Evolutionary conservation across 306 rosid genomes (phyloP), one percentile per base, ranked within the genome.

Genomic region (Vigna nakashimae): DNA sequence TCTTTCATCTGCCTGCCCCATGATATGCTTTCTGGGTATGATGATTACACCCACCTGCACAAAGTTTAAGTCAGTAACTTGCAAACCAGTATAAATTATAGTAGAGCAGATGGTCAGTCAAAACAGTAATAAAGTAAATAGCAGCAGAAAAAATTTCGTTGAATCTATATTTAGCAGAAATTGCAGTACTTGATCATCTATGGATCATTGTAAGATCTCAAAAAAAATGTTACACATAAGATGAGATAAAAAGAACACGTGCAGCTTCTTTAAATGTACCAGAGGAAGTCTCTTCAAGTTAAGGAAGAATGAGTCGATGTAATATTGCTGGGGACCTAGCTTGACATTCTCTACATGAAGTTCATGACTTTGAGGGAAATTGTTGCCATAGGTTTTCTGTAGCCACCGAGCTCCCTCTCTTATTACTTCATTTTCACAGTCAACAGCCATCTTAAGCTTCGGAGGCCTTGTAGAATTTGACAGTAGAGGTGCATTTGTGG

Each of bases 11-110:
- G 91, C 98, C 87, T 92, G 88, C 67, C 99, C 99, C 97, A 95
- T 87, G 69, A 95, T 91, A 82, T 95, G 90, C 78, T 90, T 91
- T 75, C 99, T 87, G 4, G 99, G 99, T 77, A 91, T 90, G 71
- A 95, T 91, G 64, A 95, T 89, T 60, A 95, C 99, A 69, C 99
- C 99, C 73, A 95, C 99, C 99, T 95, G 87, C 88, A 85, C 76
- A 86, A 71, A 79, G 34, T 58, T 69, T 36, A 71, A 76, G 51
- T 59, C 53, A 58, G 63, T 72, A 69, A 66, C 17, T 71, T 76
- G 67, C 64, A 4, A 77, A 16, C 15, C 10, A 59, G 6, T 32
- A 65, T 26, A 26, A 26, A 26, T 26, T 26, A 26, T 0, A 26
- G 28, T 26, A 26, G 28, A 26, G 40, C 62, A 24, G 24, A 45